Evolutionary conservation across 139 green algal genomes (phyloP).

Genomic region (Asterochloris sp.): DNA sequence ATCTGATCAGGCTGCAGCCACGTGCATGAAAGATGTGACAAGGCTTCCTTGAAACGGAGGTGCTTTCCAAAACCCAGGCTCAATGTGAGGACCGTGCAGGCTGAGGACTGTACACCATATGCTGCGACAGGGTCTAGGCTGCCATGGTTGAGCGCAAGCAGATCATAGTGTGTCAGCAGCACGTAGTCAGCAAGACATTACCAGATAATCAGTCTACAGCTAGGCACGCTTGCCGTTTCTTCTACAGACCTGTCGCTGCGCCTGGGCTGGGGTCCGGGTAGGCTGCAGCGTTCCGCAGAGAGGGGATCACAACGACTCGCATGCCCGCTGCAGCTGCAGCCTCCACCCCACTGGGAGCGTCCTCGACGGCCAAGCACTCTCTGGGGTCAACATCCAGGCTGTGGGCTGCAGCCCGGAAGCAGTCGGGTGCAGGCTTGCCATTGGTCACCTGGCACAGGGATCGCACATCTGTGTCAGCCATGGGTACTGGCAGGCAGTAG

Average conservation of each 20-base stretch:
- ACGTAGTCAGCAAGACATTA: no score
- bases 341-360: slow-evolving; percentile 69
- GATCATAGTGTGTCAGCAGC: no score
- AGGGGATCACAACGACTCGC: slow-evolving; percentile 76
- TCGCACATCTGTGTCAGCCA: background rate
- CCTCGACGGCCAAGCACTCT: slow-evolving; percentile 83
- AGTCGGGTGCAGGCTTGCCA: slow-evolving; percentile 87
- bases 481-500: background rate
- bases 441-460: slow-evolving; percentile 19
- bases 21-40: no score
- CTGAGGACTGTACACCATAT: no score
- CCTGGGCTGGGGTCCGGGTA: slow-evolving; percentile 26
- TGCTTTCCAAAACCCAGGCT: no score
- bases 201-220: background rate
- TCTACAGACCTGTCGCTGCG: slow-evolving; percentile 5
- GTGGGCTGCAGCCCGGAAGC: slow-evolving; percentile 66
- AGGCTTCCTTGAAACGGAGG: no score
- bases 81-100: no score
- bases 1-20: no score
- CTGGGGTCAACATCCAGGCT: slow-evolving; percentile 41
- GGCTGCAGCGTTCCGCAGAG: slow-evolving; percentile 14
- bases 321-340: slow-evolving; percentile 77
- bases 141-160: no score
- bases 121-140: no score
- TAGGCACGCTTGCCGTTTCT: background rate